Base-by-base conservation (phyloP, 2,329 filamentous ascomycete species). In the Sporothrix euskadiensis region DNA sequence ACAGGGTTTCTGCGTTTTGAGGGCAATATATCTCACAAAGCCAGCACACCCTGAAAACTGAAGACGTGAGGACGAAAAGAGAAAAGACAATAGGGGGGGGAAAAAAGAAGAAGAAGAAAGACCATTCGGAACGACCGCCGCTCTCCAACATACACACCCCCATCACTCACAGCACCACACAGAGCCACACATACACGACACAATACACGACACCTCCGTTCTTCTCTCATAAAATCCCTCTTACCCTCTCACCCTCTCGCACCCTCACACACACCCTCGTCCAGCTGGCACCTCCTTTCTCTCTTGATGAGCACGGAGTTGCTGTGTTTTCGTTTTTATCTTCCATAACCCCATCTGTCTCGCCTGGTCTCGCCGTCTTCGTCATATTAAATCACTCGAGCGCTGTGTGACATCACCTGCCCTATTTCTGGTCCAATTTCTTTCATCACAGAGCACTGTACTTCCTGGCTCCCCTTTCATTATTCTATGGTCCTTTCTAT, bases 191-290 rank as follows among this genome's bases (percentile, higher is more conserved):
- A 49, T 19, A 49, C 61, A 66, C 39, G 7, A 65, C 39, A 30
- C 39, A 44, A 35, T 14, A 49, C 14, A 19, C 44, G 14, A 9
- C 39, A 66, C 61, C 61, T n/a, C 61, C 35, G 19, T 41, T 65
- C n/a, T 44, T 16, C 35, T n/a, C 47, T 52, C 44, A 35, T 22
- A 69, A 69, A 69, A 69, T 69, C 66, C 66, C 66, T 54, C 66
- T 30, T 47, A 49, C 63, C 35, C 61, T 65, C n/a, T 41, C 26
- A 26, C 56, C 44, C 56, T 30, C 56, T 59, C n/a, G 16, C 61
- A 68, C 44, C 47, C 66, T 69, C 66, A 54, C 26, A 68, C 66
- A 69, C 66, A 69, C 66, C 66, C 66, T 56, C 66, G 66, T 54
- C 66, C 44, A n/a, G 16, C 22, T 66, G 26, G 41, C 26, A 68